Conservation (phyloP, 768 basidiomycete genomes). For the Collybia mongolica region DNA sequence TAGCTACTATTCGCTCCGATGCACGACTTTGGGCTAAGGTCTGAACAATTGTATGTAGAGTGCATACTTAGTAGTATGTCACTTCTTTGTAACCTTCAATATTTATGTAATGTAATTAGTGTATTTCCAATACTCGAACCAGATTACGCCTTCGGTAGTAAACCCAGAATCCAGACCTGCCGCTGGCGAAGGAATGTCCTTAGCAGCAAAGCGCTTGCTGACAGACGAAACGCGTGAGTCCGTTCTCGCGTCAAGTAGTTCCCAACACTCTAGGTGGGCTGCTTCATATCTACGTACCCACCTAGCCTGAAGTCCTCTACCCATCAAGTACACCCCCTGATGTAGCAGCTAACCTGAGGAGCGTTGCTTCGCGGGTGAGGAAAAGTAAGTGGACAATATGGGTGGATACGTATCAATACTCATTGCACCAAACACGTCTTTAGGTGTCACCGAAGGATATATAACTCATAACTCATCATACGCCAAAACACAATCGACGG, state of each 20-base stretch:
- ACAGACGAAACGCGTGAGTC: constrained; percentile 22
- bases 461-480: constrained; percentile 36
- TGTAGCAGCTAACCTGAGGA: constrained; percentile 52
- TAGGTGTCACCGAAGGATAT: constrained; percentile 67
- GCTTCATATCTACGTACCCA: not conserved
- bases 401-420: not conserved
- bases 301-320: not conserved
- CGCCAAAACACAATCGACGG: constrained; percentile 36
- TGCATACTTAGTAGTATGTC: no score
- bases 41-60: no score
- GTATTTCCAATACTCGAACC: no score
- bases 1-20: no score
- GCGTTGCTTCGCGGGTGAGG: constrained; percentile 55
- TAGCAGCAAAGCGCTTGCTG: constrained; percentile 24
- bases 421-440: constrained; percentile 26
- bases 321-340: constrained; percentile 44
- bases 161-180: no score
- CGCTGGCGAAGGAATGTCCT: constrained; percentile 5
- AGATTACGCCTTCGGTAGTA: no score
- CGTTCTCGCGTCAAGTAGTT: constrained; percentile 12
- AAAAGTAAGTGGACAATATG: constrained; percentile 44
- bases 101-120: no score
- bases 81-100: no score
- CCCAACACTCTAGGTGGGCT: constrained; percentile 9
- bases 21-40: no score